These are phyloP conservation scores for Apiotrichum akiyoshidainum DNA, from an alignment of 1,284 basidiomycete species.

Conservation along the genomic window DNA sequence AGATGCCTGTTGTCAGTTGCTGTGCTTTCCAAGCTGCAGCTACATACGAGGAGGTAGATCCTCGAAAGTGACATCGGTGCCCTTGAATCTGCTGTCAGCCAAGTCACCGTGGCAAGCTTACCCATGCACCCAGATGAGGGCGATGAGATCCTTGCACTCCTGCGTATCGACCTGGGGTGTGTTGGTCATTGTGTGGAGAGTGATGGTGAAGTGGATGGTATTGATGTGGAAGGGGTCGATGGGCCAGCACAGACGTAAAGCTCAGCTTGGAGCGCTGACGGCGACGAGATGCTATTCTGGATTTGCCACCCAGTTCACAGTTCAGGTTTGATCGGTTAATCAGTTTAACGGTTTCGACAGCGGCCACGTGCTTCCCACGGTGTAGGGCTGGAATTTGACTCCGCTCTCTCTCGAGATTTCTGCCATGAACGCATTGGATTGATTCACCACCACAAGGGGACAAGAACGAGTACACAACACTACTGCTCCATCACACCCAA, in stretches of 20 bases:
- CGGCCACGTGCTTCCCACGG: too few relatives aligned
- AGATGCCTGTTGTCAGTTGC: conserved; percentile 58
- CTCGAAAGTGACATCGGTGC: conserved; percentile 51
- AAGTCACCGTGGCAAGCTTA: conserved; percentile 15
- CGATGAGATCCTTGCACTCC: conserved; percentile 40
- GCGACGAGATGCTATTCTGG: too few relatives aligned
- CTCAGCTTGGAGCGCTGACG: too few relatives aligned
- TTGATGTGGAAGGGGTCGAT: neutral
- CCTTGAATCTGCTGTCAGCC: conserved; percentile 47
- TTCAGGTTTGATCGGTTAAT: too few relatives aligned
- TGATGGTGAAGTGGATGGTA: neutral
- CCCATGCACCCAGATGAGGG: conserved; percentile 52
- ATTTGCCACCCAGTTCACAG: too few relatives aligned
- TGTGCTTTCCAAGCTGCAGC: too few relatives aligned
- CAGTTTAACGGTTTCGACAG: too few relatives aligned
- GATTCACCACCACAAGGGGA: neutral
- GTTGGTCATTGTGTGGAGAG: neutral
- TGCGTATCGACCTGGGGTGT: neutral
- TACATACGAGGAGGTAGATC: conserved; percentile 47
- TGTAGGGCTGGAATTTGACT: neutral
- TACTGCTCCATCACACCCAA: neutral
- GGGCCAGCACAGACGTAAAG: too few relatives aligned
- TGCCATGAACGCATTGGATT: neutral
- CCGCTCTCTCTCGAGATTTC: neutral
- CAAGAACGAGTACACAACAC: too few relatives aligned